Evolutionary conservation across 2,329 filamentous ascomycete genomes (phyloP).

Genomic region (Penicillium rolfsii): DNA sequence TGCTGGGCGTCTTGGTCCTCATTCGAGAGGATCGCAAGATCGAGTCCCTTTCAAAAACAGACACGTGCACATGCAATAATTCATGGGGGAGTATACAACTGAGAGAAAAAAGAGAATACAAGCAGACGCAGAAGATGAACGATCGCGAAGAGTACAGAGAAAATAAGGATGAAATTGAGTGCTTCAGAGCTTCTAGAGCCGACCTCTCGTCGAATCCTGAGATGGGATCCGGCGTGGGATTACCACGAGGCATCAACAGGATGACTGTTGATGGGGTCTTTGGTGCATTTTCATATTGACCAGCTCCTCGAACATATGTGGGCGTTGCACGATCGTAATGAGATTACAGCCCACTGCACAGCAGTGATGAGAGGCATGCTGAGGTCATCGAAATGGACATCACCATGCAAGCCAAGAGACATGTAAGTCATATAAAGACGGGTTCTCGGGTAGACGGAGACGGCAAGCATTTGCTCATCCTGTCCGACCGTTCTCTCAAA

Average conservation of each 20-base stretch:
- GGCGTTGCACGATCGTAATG: background rate
- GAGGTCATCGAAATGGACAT: background rate
- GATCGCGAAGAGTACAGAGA: background rate
- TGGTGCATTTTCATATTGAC: background rate
- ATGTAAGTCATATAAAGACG: background rate
- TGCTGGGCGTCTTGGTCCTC: background rate
- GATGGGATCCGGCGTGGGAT: constrained; percentile 5
- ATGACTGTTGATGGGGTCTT: background rate
- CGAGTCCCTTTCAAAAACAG: constrained; percentile 10
- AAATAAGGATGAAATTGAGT: background rate
- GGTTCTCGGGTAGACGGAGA: background rate
- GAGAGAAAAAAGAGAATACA: constrained; percentile 4
- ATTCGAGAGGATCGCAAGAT: background rate
- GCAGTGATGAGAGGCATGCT: constrained; percentile 5
- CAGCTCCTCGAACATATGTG: background rate
- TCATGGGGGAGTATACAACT: constrained; percentile 23
- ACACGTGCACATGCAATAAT: constrained; percentile 17
- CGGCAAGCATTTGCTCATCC: background rate
- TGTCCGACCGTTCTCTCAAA: background rate
- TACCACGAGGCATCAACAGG: background rate
- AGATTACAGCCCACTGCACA: constrained; percentile 10
- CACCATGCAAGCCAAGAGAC: constrained; percentile 9
- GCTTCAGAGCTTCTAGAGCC: background rate
- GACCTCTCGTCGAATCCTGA: constrained; percentile 8
- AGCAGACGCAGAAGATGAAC: background rate